A percentile compares a stretch with the other conserved stretches of the same genome.
Conservation (phyloP, 768 basidiomycete species). For the Hypholoma fasciculare region DNA sequence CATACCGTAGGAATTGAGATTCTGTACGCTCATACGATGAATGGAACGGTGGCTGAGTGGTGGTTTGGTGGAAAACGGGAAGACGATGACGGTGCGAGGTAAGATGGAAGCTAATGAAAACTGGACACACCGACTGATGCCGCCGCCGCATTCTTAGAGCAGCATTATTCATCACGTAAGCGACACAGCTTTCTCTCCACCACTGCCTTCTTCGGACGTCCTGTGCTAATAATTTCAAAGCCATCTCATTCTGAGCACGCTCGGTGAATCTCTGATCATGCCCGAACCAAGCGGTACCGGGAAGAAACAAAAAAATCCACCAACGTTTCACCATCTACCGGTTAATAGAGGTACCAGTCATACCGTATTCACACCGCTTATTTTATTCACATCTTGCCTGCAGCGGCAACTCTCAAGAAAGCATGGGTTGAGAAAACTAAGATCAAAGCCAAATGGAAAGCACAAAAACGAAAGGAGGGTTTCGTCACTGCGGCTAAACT, state of each 20-base stretch:
- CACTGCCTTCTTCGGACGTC: constrained; percentile 4
- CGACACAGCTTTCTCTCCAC: constrained; percentile 18
- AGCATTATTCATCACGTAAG: constrained; percentile 23
- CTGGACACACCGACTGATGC: constrained; percentile 13
- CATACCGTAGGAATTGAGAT: constrained; percentile 80
- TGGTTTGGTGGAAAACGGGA: constrained; percentile 31
- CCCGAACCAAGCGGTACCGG: constrained; percentile 24
- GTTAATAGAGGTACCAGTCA: constrained; percentile 53
- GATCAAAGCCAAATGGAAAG: constrained; percentile 77
- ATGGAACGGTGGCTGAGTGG: constrained; percentile 47
- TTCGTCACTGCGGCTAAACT: constrained; percentile 17
- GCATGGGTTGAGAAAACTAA: constrained; percentile 78
- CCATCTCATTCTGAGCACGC: constrained; percentile 4
- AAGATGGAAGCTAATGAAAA: constrained; percentile 14
- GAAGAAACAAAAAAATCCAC: constrained; percentile 59
- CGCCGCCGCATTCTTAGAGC: constrained; percentile 2
- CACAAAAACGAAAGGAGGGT: constrained; percentile 57
- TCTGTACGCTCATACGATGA: constrained; percentile 95
- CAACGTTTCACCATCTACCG: constrained; percentile 71
- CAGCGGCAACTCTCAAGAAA: constrained; percentile 81
- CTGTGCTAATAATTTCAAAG: constrained; percentile 5
- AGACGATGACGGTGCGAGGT: constrained; percentile 18
- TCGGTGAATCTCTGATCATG: constrained; percentile 13
- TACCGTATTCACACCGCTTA: neutral
- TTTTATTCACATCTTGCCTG: constrained; percentile 1